phyloP scores from a whole-genome alignment of 768 basidiomycete genomes.

The Mycena galopus region DNA sequence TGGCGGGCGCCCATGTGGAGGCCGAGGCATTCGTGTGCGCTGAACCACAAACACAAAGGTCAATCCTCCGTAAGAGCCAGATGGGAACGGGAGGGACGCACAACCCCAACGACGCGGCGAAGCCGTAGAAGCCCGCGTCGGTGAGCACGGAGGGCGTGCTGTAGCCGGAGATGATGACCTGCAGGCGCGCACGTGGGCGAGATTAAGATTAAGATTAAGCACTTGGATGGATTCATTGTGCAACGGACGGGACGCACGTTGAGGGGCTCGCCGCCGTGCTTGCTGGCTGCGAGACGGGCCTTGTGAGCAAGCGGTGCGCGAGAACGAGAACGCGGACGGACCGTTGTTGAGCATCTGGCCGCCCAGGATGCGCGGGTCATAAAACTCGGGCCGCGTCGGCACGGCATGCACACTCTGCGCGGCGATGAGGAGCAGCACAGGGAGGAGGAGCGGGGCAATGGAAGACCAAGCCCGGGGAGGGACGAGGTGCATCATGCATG shows the following conservation, averaged over 20 bases:
- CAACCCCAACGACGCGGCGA: conserved; percentile 13
- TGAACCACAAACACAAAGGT: neutral
- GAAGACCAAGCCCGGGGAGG: no score
- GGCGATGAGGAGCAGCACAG: no score
- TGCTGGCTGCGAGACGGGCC: neutral
- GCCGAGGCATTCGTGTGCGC: conserved; percentile 15
- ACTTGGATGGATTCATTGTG: no score
- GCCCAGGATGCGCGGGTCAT: conserved; percentile 9
- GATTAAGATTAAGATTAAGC: neutral
- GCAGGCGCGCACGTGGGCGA: neutral
- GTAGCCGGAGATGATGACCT: conserved; percentile 23
- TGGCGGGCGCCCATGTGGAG: conserved; percentile 20
- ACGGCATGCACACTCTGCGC: neutral
- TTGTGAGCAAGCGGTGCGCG: neutral
- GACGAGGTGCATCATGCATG: no score
- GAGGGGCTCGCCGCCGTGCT: conserved; percentile 14
- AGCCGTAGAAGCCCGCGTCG: conserved; percentile 4
- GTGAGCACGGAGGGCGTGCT: conserved; percentile 24
- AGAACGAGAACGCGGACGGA: neutral
- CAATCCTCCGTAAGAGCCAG: neutral
- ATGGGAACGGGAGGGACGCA: neutral
- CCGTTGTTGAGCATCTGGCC: conserved; percentile 13
- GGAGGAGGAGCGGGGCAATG: no score
- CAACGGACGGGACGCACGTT: neutral
- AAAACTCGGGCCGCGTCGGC: conserved; percentile 8